These are phyloP conservation scores for Phalaenopsis aphrodite DNA, from an alignment of 106 monocot genomes.

Conservation along the genomic window DNA sequence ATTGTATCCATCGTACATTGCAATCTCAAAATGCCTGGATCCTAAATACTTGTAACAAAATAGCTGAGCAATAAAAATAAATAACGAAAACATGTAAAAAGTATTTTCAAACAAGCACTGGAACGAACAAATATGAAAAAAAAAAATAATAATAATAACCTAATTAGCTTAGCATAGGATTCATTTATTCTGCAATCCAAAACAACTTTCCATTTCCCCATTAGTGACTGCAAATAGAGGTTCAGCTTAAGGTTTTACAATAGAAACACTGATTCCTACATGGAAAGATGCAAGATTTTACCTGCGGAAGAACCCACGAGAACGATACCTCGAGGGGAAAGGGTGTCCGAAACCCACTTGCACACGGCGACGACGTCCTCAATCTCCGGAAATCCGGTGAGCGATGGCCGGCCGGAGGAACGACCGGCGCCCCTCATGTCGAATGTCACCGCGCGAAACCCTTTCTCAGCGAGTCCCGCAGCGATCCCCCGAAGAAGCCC, in stretches of 20 bases:
- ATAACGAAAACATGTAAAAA: too few species aligned
- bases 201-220: not conserved
- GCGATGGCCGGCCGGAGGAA: constrained; percentile 71
- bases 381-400: constrained; percentile 78
- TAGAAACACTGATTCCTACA: not conserved
- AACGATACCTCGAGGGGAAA: constrained; percentile 55
- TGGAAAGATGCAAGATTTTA: constrained; percentile 10
- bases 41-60: too few species aligned
- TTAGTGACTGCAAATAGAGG: not conserved
- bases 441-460: constrained; percentile 69
- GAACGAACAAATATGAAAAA: too few species aligned
- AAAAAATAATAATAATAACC: too few species aligned
- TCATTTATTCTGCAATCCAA: too few species aligned
- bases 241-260: not conserved
- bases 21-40: too few species aligned
- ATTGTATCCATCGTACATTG: too few species aligned
- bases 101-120: too few species aligned
- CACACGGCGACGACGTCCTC: constrained; percentile 67
- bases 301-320: constrained; percentile 96
- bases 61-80: too few species aligned
- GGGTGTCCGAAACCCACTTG: constrained; percentile 47
- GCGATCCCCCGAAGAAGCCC: constrained; percentile 81
- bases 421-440: constrained; percentile 92
- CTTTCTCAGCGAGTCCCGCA: constrained; percentile 46
- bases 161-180: too few species aligned